phyloP scores from a whole-genome alignment of 169 alveolate species.

The Eimeria mitis region DNA sequence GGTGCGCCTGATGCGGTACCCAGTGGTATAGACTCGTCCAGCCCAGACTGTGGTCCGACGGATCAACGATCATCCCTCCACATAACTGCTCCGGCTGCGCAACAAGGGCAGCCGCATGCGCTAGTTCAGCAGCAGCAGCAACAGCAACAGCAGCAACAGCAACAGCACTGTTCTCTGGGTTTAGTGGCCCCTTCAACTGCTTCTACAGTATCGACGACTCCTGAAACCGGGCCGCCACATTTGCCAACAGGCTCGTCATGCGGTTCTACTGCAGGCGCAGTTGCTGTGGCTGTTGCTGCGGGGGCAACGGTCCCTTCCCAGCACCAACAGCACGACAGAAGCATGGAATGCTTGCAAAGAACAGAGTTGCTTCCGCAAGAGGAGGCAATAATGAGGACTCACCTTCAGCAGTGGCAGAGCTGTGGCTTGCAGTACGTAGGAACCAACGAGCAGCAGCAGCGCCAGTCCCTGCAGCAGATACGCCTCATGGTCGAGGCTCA shows the following conservation, averaged over 20 bases:
- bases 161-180: slow-evolving; percentile 1
- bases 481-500: slow-evolving; percentile 34
- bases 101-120: slow-evolving; percentile 26
- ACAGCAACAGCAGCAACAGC: slow-evolving; percentile 28
- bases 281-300: slow-evolving; percentile 3
- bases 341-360: slow-evolving; percentile 18
- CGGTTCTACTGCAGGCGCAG: slow-evolving; percentile 12
- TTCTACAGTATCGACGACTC: slow-evolving; percentile 63
- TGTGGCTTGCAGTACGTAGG: slow-evolving; percentile 38
- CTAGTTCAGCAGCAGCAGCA: slow-evolving; percentile 39
- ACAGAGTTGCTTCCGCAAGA: slow-evolving; percentile 11
- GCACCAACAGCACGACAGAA: slow-evolving; percentile 39
- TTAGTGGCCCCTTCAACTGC: slow-evolving; percentile 21
- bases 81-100: not conserved
- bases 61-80: not conserved
- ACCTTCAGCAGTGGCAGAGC: slow-evolving; percentile 35
- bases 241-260: slow-evolving; percentile 31
- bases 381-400: slow-evolving; percentile 22
- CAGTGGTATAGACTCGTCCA: not conserved
- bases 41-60: not conserved
- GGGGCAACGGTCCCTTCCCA: not conserved
- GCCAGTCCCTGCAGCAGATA: slow-evolving; percentile 46
- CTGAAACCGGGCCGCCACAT: slow-evolving; percentile 62
- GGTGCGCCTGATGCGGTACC: slow-evolving; percentile 5
- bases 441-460: slow-evolving; percentile 28